Evolutionary conservation across 1,139 yeast genomes (phyloP).

Genomic region (Kurtzmaniella quercitrusa): DNA sequence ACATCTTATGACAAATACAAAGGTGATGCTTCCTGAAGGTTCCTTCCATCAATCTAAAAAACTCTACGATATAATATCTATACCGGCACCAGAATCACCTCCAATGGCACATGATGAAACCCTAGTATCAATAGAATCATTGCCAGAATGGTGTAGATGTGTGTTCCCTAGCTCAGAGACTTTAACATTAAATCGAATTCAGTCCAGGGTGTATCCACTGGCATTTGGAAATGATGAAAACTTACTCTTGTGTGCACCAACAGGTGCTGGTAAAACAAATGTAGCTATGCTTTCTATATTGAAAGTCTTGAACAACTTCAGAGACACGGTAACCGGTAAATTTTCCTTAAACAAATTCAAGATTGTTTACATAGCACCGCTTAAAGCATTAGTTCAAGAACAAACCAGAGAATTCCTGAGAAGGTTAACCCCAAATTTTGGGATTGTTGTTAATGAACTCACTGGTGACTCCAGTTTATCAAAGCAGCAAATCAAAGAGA

Average conservation of each 20-base stretch:
- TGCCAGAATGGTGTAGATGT: constrained; percentile 80
- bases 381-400: constrained; percentile 93
- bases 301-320: constrained; percentile 53
- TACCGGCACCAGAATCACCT: constrained; percentile 58
- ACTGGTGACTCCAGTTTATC: constrained; percentile 89
- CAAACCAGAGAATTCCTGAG: constrained; percentile 85
- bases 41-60: constrained; percentile 73
- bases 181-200: constrained; percentile 69
- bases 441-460: constrained; percentile 74
- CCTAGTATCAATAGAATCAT: constrained; percentile 52
- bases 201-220: constrained; percentile 72
- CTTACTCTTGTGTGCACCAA: constrained; percentile 88
- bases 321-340: constrained; percentile 43
- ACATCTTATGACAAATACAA: constrained; percentile 61
- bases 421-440: constrained; percentile 57
- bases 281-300: constrained; percentile 83
- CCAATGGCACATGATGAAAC: constrained; percentile 49
- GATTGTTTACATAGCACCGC: constrained; percentile 87
- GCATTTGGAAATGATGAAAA: constrained; percentile 74
- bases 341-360: constrained; percentile 59
- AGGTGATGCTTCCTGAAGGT: constrained; percentile 75
- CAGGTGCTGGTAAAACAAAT: constrained; percentile 98
- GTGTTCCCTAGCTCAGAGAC: constrained; percentile 75
- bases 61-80: constrained; percentile 79
- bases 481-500: constrained; percentile 67